A percentile compares a stretch with the other conserved stretches of the same genome.
phyloP scores from a whole-genome alignment of 2,329 filamentous ascomycete species.

The Fusarium sp. region DNA sequence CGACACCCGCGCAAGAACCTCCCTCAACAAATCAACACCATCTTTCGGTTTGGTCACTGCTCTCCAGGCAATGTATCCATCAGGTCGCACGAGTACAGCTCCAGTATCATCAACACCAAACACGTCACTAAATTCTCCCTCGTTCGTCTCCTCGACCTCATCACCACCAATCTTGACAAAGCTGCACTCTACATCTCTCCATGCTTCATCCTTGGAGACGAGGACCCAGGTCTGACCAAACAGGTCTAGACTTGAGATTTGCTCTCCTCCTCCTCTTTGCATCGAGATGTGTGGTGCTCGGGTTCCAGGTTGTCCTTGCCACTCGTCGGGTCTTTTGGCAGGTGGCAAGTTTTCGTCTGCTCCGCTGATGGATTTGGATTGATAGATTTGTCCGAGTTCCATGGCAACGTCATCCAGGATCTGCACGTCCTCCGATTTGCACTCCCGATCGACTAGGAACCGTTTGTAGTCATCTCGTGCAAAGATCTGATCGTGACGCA shows the following conservation, averaged over 20 bases:
- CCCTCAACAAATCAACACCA: background rate
- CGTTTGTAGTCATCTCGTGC: conserved; percentile 33
- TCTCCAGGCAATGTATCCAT: conserved; percentile 28
- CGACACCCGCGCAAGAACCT: background rate
- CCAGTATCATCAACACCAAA: conserved; percentile 11
- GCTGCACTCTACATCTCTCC: background rate
- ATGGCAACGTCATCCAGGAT: conserved; percentile 24
- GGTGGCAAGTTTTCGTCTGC: conserved; percentile 4
- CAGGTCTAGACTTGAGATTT: conserved; percentile 19
- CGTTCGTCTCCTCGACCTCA: background rate
- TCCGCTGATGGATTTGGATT: background rate
- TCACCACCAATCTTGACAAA: conserved; percentile 18
- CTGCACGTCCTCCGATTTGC: conserved; percentile 3
- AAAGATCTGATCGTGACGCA: conserved; percentile 40
- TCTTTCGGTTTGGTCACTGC: background rate
- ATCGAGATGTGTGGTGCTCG: conserved; percentile 34
- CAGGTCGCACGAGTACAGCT: conserved; percentile 13
- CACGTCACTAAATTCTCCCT: background rate
- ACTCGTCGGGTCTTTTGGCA: conserved; percentile 32
- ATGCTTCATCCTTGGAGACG: conserved; percentile 14
- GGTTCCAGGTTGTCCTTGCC: conserved; percentile 37
- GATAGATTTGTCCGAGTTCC: conserved; percentile 28
- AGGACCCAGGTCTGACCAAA: conserved; percentile 17
- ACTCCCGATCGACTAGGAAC: conserved; percentile 9
- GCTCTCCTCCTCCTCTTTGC: background rate